Evolutionary conservation across 805 yeast genomes (phyloP), one percentile per base, ranked within the genome.

Genomic region (Kuraishia cidri): DNA sequence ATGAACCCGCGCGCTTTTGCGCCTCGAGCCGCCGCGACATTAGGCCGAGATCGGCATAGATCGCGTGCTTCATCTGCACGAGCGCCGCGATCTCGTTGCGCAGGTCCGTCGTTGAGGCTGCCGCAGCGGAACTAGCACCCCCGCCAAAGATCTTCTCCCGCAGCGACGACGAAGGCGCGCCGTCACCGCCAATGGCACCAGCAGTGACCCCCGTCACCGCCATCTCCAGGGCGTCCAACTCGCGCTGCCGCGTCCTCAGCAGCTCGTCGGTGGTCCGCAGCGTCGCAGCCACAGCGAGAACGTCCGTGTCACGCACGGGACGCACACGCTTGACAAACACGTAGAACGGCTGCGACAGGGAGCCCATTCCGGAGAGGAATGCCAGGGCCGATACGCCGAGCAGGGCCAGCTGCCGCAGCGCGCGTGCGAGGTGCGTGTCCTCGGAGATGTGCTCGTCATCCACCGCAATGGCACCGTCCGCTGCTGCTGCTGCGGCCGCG

Each of bases 371-470:
- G 8, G 72, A 69, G 13, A 72, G 49, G 1, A 66, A 40, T 1
- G 75, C 70, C 33, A 72, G 56, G 32, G 66, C 59, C n/a, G 70
- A 56, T 20, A 72, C 63, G 0, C 79, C 79, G 18, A 66, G 53
- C 28, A 71, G 46, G 3, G 67, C 58, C 20, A 72, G 43, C 41
- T 69, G 67, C 39, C 61, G 64, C 28, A 71, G 54, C 23, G 23
- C 7, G 23, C 10, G 9, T 10, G 23, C 23, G 10, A 20, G 23
- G 23, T 20, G 10, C 9, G 9, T 10, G 7, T 7, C 23, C 7
- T 7, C 9, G 7, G 23, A 20, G 13, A n/a, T n/a, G n/a, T n/a
- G 6, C 13, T 24, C 26, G n/a, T 24, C 26, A 6, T 24, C n/a
- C 9, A 14, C 6, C 13, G 26, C 26, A 11, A 24, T 6, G 7